phyloP scores from a whole-genome alignment of 1,284 basidiomycete genomes.

The Xerocomus nothofagi region DNA sequence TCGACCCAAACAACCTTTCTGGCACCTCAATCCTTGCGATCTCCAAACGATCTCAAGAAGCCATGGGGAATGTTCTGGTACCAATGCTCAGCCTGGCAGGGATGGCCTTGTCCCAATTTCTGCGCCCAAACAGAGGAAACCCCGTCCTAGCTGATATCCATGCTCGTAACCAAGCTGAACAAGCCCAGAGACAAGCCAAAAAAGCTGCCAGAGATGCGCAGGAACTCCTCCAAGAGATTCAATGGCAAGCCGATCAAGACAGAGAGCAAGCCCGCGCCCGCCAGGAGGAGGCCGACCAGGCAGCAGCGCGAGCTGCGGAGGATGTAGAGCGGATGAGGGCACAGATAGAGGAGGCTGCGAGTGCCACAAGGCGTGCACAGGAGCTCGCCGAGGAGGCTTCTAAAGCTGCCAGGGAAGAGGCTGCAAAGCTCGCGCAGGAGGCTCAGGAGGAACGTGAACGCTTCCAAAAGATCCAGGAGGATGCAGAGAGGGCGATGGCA shows the following conservation, averaged over 20 bases:
- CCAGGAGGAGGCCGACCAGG: conserved; percentile 17
- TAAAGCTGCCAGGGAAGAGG: conserved; percentile 16
- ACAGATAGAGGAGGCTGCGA: conserved; percentile 5
- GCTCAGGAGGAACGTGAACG: conserved; percentile 17
- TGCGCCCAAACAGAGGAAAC: conserved; percentile 15
- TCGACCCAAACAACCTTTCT: too few species aligned
- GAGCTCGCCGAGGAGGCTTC: conserved; percentile 9
- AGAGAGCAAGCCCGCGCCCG: conserved; percentile 2
- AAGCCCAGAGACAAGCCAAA: conserved; percentile 8
- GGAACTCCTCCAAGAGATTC: background rate
- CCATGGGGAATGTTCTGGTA: too few species aligned
- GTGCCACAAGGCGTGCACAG: background rate
- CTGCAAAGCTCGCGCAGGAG: conserved; percentile 4
- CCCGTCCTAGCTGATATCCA: conserved; percentile 20
- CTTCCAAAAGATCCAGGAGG: conserved; percentile 12
- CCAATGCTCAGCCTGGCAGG: too few species aligned
- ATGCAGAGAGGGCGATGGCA: conserved; percentile 14
- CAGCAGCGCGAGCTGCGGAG: conserved; percentile 2
- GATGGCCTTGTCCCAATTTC: too few species aligned
- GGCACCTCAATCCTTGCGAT: too few species aligned
- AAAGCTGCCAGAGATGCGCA: conserved; percentile 5
- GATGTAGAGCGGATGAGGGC: conserved; percentile 10
- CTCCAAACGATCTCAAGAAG: too few species aligned
- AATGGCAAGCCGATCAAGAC: background rate
- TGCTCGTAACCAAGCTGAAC: conserved; percentile 18